Conservation (phyloP, 2,329 filamentous ascomycete genomes). For the Botrytis pseudocinerea region DNA sequence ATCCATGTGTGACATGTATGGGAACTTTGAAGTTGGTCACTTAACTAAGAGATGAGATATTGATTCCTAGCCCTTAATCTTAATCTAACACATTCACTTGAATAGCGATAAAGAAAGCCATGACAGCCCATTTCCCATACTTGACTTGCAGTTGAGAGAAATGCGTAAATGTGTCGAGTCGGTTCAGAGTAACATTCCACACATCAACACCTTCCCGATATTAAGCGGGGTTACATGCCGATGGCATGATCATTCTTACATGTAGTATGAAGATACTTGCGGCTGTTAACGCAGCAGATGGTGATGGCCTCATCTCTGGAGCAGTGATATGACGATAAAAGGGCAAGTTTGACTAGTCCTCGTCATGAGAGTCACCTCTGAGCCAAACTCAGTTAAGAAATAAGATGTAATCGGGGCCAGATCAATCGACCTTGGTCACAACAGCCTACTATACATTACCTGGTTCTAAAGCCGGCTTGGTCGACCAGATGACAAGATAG, state of each 20-base stretch:
- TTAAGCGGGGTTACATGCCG: constrained; percentile 47
- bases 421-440: constrained; percentile 44
- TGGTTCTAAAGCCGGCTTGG: neutral
- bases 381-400: constrained; percentile 51
- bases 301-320: constrained; percentile 49
- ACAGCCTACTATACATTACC: neutral
- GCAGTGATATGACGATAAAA: constrained; percentile 50
- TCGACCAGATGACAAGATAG: neutral
- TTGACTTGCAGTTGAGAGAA: neutral
- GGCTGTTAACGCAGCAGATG: constrained; percentile 45
- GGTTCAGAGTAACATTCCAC: neutral
- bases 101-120: neutral
- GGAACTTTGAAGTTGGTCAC: neutral
- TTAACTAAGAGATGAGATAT: neutral
- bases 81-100: neutral
- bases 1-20: neutral
- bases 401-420: constrained; percentile 46
- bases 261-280: constrained; percentile 53
- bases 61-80: neutral
- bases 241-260: constrained; percentile 51
- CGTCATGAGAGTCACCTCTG: constrained; percentile 47
- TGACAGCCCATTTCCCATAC: neutral
- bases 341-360: constrained; percentile 46
- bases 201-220: constrained; percentile 38
- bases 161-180: neutral